Conservation (phyloP, 2,329 filamentous ascomycete genomes). For the Teratosphaeria nubilosa region DNA sequence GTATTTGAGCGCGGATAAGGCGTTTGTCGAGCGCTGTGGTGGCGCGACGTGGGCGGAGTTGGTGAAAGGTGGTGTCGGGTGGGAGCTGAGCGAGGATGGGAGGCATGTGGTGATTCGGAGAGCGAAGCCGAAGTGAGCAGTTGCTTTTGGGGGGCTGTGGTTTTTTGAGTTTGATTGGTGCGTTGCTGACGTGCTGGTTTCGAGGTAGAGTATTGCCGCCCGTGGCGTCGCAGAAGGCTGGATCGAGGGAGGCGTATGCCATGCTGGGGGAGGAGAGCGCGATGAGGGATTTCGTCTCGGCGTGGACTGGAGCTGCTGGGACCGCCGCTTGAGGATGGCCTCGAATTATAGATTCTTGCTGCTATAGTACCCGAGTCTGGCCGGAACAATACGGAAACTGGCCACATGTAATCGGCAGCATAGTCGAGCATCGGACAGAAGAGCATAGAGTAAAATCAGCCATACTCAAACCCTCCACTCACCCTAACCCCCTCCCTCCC, state of each 20-base stretch:
- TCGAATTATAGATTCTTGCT: background rate
- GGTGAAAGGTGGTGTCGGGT: conserved; percentile 65
- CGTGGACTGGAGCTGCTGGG: background rate
- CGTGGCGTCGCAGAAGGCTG: background rate
- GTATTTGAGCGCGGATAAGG: conserved; percentile 63
- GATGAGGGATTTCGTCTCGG: background rate
- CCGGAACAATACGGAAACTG: background rate
- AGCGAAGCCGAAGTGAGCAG: conserved; percentile 33
- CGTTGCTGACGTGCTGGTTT: background rate
- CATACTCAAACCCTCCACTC: background rate
- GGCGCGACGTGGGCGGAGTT: conserved; percentile 64
- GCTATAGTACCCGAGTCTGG: background rate
- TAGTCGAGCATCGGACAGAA: background rate
- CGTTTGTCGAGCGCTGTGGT: conserved; percentile 59
- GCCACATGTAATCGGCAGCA: too few species aligned
- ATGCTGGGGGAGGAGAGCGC: background rate
- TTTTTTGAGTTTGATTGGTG: background rate
- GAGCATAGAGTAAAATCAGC: background rate
- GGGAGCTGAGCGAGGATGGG: conserved; percentile 59
- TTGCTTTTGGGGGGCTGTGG: background rate
- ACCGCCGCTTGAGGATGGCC: background rate
- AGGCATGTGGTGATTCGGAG: conserved; percentile 66
- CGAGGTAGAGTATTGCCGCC: background rate
- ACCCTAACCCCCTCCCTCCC: background rate
- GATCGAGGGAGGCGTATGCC: background rate